Base-by-base conservation (phyloP, 1,284 basidiomycete genomes). In the Cronartium quercuum region DNA sequence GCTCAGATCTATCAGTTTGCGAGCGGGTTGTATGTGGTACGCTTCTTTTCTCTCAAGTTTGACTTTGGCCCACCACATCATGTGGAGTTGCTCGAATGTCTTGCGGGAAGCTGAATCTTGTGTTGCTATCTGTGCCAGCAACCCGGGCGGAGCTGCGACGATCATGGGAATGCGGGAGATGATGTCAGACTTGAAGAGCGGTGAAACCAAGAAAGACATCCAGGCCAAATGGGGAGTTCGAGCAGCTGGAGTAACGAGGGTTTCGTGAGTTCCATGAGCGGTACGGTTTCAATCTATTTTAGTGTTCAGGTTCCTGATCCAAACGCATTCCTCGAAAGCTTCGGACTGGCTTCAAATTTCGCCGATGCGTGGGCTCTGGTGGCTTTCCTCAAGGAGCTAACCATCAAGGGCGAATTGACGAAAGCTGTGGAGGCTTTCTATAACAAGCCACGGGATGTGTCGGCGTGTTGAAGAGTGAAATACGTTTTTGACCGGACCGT, bases 181-280 rank as follows among this genome's bases (percentile, higher is more conserved):
- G 68, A 69, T 69, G 68, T 35, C 38, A 37, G 40, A 61, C 6
- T 60, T 69, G 18, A 57, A 42, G 61, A 69, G 41, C 35, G 68
- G 68, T n/a, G 37, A 69, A 69, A 69, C 68, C 1, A 69, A 69
- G 68, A 61, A 69, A 69, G 68, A 69, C 38, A 69, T 69, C 15
- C 68, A 69, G 62, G 35, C 41, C 24, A 69, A 69, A 18, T 69
- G 68, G 68, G 68, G 68, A 61, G 68, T 69, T 13, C 51, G 68
- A 61, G 68, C 68, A 42, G 68, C 68, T 47, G 68, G 68, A 24
- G 57, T 69, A 15, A 69, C 68, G 24, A 69, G 68, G 34, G 68
- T 44, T 44, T 69, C 68, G 68, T 69, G 34, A 69, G 68, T 63
- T 13, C 4, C 5, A 4, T 13, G 15, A 60, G 3, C 29, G 60